Conservation (phyloP, 73 alveolate genomes). For the Paramecium octaurelia region DNA sequence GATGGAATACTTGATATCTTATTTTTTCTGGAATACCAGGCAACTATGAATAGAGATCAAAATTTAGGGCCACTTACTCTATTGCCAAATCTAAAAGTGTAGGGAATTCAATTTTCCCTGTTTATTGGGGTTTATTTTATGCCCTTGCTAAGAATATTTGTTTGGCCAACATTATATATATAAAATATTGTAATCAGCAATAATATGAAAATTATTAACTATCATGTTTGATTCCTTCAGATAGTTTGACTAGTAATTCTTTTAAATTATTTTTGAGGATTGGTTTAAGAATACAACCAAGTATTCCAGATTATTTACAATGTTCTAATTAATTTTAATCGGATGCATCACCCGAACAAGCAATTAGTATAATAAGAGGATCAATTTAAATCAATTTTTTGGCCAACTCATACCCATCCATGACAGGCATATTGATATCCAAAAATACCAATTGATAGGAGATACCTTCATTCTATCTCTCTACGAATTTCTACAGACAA, state of each 20-base stretch:
- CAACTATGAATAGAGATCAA: conserved; percentile 73
- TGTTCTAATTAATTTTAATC: background rate
- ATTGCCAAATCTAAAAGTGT: conserved; percentile 67
- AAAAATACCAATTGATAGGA: background rate
- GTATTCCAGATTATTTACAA: background rate
- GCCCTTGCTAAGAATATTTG: conserved; percentile 27
- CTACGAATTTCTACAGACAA: background rate
- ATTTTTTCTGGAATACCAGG: conserved; percentile 72
- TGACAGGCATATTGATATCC: conserved; percentile 26
- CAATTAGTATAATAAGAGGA: background rate
- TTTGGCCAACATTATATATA: conserved; percentile 54
- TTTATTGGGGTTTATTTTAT: conserved; percentile 42
- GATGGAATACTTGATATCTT: background rate
- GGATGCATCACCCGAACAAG: background rate
- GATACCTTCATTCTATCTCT: background rate
- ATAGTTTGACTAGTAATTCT: conserved; percentile 1
- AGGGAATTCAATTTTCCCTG: conserved; percentile 54
- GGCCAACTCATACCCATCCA: conserved; percentile 7
- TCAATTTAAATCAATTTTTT: background rate
- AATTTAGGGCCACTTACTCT: conserved; percentile 79
- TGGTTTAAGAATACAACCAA: background rate
- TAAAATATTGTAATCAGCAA: background rate
- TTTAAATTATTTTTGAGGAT: background rate
- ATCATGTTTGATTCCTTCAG: background rate
- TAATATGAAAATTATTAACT: conserved; percentile 1